phyloP scores from a whole-genome alignment of 768 basidiomycete genomes.

The Rhizopogon salebrosus region DNA sequence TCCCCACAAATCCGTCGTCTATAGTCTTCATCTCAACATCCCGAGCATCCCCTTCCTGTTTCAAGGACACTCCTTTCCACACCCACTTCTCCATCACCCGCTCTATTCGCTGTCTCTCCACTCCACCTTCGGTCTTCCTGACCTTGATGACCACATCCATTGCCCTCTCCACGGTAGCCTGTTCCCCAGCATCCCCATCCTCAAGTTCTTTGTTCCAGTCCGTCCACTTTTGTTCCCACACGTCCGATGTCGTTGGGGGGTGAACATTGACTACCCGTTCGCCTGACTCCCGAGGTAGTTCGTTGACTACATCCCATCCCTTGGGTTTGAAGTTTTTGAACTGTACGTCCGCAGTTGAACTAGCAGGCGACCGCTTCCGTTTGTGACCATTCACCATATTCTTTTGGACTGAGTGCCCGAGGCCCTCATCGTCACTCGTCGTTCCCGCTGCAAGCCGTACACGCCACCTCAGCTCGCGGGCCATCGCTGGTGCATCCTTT shows the following conservation, averaged over 20 bases:
- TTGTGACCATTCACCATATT: conserved; percentile 29
- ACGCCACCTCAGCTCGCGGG: conserved; percentile 85
- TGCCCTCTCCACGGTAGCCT: conserved; percentile 39
- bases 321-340: conserved; percentile 71
- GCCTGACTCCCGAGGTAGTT: conserved; percentile 38
- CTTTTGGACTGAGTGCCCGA: conserved; percentile 20
- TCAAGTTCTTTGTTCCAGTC: conserved; percentile 21
- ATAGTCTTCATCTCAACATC: conserved; percentile 29
- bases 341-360: conserved; percentile 14
- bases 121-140: conserved; percentile 46
- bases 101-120: conserved; percentile 72
- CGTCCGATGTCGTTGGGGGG: conserved; percentile 33
- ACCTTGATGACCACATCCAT: conserved; percentile 53
- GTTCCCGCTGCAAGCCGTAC: conserved; percentile 56
- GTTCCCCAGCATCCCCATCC: conserved; percentile 24
- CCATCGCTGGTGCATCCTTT: conserved; percentile 76
- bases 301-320: conserved; percentile 53
- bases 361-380: conserved; percentile 30
- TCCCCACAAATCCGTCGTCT: conserved; percentile 9
- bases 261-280: conserved; percentile 32
- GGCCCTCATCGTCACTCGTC: conserved; percentile 64
- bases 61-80: conserved; percentile 33
- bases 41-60: conserved; percentile 2
- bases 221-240: conserved; percentile 44
- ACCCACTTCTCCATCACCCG: conserved; percentile 64